These are phyloP conservation scores for Plasmopara halstedii DNA, from an alignment of 352 stramenopile species.

Conservation along the genomic window DNA sequence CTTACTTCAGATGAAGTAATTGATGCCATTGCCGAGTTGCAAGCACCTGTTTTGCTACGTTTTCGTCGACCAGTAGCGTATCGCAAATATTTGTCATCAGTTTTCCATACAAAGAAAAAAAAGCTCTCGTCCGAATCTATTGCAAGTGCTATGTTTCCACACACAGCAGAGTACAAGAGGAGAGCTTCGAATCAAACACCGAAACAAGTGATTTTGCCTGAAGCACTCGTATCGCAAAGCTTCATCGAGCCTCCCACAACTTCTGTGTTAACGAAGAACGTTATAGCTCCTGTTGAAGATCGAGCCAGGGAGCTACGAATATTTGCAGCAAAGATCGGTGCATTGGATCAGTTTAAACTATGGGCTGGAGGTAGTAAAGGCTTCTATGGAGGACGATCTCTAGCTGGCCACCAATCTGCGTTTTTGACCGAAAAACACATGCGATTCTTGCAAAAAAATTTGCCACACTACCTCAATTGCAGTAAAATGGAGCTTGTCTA, in stretches of 20 bases:
- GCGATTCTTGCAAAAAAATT: conserved; percentile 49
- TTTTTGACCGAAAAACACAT: conserved; percentile 67
- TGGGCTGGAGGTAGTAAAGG: conserved; percentile 25
- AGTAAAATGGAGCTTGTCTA: conserved; percentile 69
- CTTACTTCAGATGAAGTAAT: conserved; percentile 52
- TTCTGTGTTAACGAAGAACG: conserved; percentile 10
- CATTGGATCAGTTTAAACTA: conserved; percentile 53
- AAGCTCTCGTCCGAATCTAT: conserved; percentile 40
- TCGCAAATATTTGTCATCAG: conserved; percentile 41
- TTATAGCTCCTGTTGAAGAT: conserved; percentile 8
- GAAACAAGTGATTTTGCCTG: conserved; percentile 10
- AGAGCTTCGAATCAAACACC: conserved; percentile 5
- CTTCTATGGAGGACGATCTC: conserved; percentile 15
- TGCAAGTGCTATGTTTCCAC: conserved; percentile 58
- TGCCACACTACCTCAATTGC: conserved; percentile 54
- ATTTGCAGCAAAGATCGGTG: conserved; percentile 46
- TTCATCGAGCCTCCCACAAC: conserved; percentile 24
- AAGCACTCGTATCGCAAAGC: conserved; percentile 19
- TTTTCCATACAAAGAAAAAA: conserved; percentile 24
- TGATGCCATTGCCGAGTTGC: conserved; percentile 38
- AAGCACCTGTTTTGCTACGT: conserved; percentile 36
- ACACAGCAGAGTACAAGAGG: conserved; percentile 58
- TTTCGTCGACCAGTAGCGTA: conserved; percentile 54
- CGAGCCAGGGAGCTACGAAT: conserved; percentile 24
- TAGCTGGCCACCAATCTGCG: conserved; percentile 30